A percentile compares a stretch with the other conserved stretches of the same genome.
Evolutionary conservation across 495 filamentous ascomycete genomes (phyloP).

Genomic region (Polyplosphaeria fusca): DNA sequence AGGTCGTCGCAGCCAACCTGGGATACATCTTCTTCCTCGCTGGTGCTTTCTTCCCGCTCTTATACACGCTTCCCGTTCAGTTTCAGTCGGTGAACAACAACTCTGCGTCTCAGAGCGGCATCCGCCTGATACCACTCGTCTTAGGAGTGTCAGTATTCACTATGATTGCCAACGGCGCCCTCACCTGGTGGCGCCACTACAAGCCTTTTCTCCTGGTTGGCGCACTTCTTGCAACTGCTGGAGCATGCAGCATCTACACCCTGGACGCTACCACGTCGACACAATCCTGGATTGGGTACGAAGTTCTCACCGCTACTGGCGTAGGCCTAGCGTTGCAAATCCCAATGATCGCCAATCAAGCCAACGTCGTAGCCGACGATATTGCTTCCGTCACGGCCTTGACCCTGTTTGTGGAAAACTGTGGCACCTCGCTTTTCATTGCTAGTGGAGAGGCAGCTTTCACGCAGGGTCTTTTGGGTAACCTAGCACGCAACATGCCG

Average conservation of each 20-base stretch:
- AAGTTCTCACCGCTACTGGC: conserved; percentile 27
- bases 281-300: conserved; percentile 32
- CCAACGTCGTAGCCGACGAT: conserved; percentile 21
- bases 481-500: conserved; percentile 39
- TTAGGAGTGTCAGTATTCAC: conserved; percentile 21
- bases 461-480: conserved; percentile 28
- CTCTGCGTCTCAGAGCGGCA: conserved; percentile 31
- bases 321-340: conserved; percentile 33
- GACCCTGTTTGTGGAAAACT: conserved; percentile 33
- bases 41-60: conserved; percentile 28
- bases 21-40: conserved; percentile 26
- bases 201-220: conserved; percentile 27
- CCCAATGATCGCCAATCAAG: conserved; percentile 32
- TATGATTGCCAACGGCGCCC: conserved; percentile 12
- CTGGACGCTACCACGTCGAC: conserved; percentile 24
- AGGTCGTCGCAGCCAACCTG: conserved; percentile 6
- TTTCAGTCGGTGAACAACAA: conserved; percentile 33
- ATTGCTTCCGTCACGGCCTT: conserved; percentile 32
- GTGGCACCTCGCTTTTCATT: conserved; percentile 32
- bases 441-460: conserved; percentile 33
- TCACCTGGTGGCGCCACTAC: conserved; percentile 29
- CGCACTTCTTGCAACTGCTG: conserved; percentile 25
- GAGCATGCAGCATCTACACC: conserved; percentile 26
- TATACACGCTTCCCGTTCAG: conserved; percentile 39
- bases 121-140: conserved; percentile 33